Evolutionary conservation across 805 yeast genomes (phyloP), one percentile per base, ranked within the genome.

Genomic region (Yamadazyma takamatsuzukensis): DNA sequence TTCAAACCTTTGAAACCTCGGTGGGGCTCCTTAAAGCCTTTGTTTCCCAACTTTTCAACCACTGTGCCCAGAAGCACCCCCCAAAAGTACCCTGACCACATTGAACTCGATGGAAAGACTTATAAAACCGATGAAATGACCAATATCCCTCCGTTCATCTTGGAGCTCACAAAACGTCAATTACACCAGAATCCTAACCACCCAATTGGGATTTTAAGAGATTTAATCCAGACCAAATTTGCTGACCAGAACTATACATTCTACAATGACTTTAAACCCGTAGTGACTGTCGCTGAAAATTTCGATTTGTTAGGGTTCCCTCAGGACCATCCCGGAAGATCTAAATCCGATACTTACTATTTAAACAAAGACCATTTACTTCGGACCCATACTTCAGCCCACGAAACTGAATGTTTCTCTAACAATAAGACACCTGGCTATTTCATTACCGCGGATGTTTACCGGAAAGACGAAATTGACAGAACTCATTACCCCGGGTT

Each of bases 371-470:
- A 73, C 14, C 64, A 80, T 19, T 64, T 93, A 18, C 62, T 93
- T 39, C 69, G 98, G 50, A 93, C 98, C 0, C 98, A 93, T 53
- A 90, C 98, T 0, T 88, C 97, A 1, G 98, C 98, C 0, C 98
- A 93, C 57, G 98, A 93, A 59, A 76, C 74, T 45, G 88, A 84
- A 50, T 87, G 96, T 51, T 90, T 87, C 59, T 65, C 70, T 27
- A 59, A 59, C 2, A 69, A 78, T 32, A 52, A 70, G 17, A 79
- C 90, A 0, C 88, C 95, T 0, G 97, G 97, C 0, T 93, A 84
- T 57, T 72, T 93, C 43, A 89, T 93, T 29, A 74, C 95, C 9
- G 98, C 97, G 1, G 98, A 93, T 57, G 98, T 93, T 7, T 93
- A 89, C 53, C 73, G 98, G 50, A 74, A 95, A 49, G 98, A 93